Evolutionary conservation across 2,329 filamentous ascomycete genomes (phyloP), one percentile per base, ranked within the genome.

Genomic region (Trichoderma koningiopsis): DNA sequence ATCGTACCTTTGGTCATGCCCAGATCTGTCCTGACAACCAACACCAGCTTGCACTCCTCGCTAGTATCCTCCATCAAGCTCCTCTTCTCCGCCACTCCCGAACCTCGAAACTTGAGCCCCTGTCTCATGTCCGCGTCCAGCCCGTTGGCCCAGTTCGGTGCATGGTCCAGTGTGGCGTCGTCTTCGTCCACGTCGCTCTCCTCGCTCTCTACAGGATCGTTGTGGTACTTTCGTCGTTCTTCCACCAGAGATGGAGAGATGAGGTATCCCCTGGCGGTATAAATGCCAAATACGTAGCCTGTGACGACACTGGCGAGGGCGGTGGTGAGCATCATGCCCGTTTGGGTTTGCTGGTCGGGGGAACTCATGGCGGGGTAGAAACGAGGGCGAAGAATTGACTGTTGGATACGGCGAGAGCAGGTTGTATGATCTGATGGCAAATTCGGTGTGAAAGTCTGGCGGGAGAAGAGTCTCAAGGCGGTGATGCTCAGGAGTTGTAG

Each of bases 1-100:
- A 52, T 79, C 84, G 53, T 83, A 96, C 95, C 95, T 83, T 97
- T 98, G 11, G 92, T 96, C 96, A 99, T 99, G 75, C 95, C 95
- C 75, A 99, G 81, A 82, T 99, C 96, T 22, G 93, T 97, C 77
- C 96, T 85, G 68, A 98, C 95, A 4, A 97, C 93, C 40, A 99
- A 84, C 16, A 97, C 93, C 69, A 98, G 85, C 83, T 98, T 98
- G 84, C 95, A 97, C 80, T 97, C 94, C 80, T 97, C 94, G 29
- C 83, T 85, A 49, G 73, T 77, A 29, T 79, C 75, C 40, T 40
- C 24, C 69, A 74, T 61, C 27, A 73, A 83, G 69, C 78, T 82
- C 72, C 79, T 83, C 75, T 84, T 75, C 74, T 85, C 82, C 49
- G 52, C 58, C 40, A 62, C 59, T 19, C 68, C 72, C 13, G 70